phyloP scores from a whole-genome alignment of 2,329 filamentous ascomycete genomes.

The Aspergillus puulaauensis region DNA sequence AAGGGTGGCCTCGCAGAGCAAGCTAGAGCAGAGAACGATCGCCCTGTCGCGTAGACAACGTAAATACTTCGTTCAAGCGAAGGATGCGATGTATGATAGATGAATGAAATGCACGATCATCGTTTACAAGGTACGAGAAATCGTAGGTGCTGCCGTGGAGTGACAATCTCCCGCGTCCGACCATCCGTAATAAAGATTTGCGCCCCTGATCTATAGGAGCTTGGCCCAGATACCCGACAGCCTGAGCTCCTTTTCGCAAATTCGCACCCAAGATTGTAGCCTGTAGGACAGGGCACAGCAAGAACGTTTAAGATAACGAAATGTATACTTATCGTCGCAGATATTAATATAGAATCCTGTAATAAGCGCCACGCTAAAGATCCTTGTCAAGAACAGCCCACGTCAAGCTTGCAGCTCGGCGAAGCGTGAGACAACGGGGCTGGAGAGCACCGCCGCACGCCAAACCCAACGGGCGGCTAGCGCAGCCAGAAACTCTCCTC shows the following conservation, averaged over 20 bases:
- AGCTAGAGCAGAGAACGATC: conserved; percentile 80
- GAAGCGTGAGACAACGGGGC: conserved; percentile 2
- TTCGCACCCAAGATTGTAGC: not conserved
- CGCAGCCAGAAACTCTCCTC: conserved; percentile 7
- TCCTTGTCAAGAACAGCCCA: not conserved
- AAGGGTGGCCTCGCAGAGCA: conserved; percentile 78
- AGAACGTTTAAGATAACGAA: not conserved
- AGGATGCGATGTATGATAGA: conserved; percentile 7
- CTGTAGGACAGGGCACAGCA: not conserved
- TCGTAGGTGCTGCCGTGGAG: not conserved
- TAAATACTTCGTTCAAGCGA: not conserved
- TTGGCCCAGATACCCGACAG: no score
- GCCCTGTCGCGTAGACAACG: conserved; percentile 47
- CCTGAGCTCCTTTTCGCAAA: not conserved
- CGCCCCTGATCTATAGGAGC: not conserved
- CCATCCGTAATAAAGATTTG: conserved; percentile 6
- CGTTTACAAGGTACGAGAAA: not conserved
- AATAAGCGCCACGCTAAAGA: not conserved
- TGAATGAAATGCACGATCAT: not conserved
- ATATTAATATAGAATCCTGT: not conserved
- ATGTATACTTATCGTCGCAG: not conserved
- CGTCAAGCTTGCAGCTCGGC: not conserved
- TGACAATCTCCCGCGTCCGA: conserved; percentile 3
- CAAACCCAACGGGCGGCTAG: conserved; percentile 10
- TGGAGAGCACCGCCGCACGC: conserved; percentile 9